Base-by-base conservation (phyloP, 805 yeast genomes). In the Ogataea naganishii region DNA sequence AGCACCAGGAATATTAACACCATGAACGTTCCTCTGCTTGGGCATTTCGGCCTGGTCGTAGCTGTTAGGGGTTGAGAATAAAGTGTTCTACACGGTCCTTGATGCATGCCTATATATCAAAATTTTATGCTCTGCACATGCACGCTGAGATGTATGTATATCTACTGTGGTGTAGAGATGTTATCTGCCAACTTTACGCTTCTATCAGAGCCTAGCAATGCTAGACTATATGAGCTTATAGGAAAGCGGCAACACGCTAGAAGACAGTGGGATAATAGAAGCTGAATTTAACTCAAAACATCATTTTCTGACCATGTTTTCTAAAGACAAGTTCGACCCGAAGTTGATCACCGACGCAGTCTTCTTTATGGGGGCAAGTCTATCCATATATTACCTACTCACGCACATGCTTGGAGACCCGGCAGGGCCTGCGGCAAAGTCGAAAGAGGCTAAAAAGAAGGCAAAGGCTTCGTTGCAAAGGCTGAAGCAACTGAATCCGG, bases 401-500 rank as follows among this genome's bases (percentile, higher is more conserved):
- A 44, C 48, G 4, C 49, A 38, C 25, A 38, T 47, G 17, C 23
- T 51, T 24, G 41, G 40, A n/a, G 57, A 53, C 13, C 30, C 32
- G 7, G 44, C 44, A n/a, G 39, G 51, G 9, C 51, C 57, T 2
- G 67, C 51, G 11, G 39, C 68, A 9, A 59, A 67, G 33, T 67
- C 78, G 1, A 63, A 66, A 35, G 84, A 68, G 49, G 68, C 73
- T 37, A 75, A 72, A 67, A 75, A 64, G 47, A 73, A 64, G 59
- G 81, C 77, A 19, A 55, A 60, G 32, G 61, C 69, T 9, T 69
- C 78, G 7, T 51, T 79, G 32, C 71, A 75, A 35, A 72, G 70
- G 43, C 58, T 85, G 18, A 67, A 71, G 34, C 61, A 56, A 13
- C 50, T 66, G 8, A 72, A 79, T 41, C 95, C 96, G 0, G 64